Base-by-base conservation (phyloP, 2,329 filamentous ascomycete species). In the Ophiosphaerella herpotricha region DNA sequence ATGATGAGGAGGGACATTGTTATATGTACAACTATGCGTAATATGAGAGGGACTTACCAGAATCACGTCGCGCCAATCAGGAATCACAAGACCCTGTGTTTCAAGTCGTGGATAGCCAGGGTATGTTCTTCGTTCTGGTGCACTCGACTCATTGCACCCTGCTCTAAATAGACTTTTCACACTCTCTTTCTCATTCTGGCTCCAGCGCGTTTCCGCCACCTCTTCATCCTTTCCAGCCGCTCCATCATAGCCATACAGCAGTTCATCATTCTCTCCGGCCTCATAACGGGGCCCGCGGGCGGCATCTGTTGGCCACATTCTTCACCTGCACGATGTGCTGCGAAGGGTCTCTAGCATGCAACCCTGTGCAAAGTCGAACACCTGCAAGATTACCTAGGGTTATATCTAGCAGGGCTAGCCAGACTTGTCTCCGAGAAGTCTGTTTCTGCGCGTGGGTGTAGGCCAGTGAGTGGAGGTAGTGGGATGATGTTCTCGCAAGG, bases 81-180 rank as follows among this genome's bases (percentile, higher is more conserved):
- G 53, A 58, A 63, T 63, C 57, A 51, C 52, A 55, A 59, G 57
- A 47, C 57, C 59, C 57, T 63, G 57, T 70, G 70, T 73, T 73
- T 73, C 70, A 71, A 57, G 64, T 66, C 67, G 61, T 38, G 57
- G 57, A 54, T 68, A 54, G 60, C 52, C 56, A 52, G 55, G 47
- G 57, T 58, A 52, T 55, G 53, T 52, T 64, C 59, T 60, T 69
- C 55, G 66, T 55, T 68, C 54, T 66, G 56, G 46, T 57, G 50
- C 60, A 47, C 51, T 52, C 49, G 58, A 60, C 50, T 54, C 50
- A 52, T 49, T 54, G 42, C 47, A 38, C 49, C 59, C 54, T 55
- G 60, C 60, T 52, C 57, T 48, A 51, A 55, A 63, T 66, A 53
- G 52, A 58, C 52, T 58, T 57, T 67, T 69, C 68, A 68, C 68